A percentile compares a stretch with the other conserved stretches of the same genome.
These are phyloP conservation scores for Penicillium ucsense DNA, from an alignment of 495 filamentous ascomycete genomes.

Conservation along the genomic window DNA sequence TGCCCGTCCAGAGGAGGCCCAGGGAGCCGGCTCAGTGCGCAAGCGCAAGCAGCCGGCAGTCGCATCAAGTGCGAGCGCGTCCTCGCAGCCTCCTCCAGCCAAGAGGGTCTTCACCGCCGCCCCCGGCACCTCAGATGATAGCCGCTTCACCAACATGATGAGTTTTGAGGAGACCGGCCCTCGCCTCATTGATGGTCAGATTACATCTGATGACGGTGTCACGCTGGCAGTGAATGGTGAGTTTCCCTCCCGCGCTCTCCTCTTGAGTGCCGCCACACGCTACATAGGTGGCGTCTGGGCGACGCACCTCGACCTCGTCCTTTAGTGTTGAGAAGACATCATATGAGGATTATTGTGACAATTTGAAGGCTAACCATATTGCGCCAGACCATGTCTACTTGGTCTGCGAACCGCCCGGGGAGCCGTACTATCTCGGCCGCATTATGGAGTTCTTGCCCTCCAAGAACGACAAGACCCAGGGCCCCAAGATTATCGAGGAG, in stretches of 20 bases:
- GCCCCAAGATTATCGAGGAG: conserved; percentile 61
- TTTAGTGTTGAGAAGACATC: no score
- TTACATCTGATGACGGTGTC: conserved; percentile 87
- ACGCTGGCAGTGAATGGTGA: conserved; percentile 76
- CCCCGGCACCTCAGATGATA: conserved; percentile 27
- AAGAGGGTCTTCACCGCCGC: conserved; percentile 38
- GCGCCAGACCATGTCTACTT: conserved; percentile 86
- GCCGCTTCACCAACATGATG: conserved; percentile 65
- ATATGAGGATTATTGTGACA: no score
- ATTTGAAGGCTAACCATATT: background rate
- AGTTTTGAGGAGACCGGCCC: conserved; percentile 66
- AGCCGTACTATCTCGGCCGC: conserved; percentile 93
- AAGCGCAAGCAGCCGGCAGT: conserved; percentile 73
- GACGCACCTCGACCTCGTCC: no score
- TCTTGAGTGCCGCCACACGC: background rate
- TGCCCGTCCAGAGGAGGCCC: conserved; percentile 34
- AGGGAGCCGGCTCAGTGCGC: conserved; percentile 41
- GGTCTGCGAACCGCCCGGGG: conserved; percentile 93
- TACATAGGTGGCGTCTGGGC: background rate
- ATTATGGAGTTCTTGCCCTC: conserved; percentile 95
- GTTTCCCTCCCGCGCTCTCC: conserved; percentile 23
- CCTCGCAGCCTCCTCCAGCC: conserved; percentile 24
- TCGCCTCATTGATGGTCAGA: conserved; percentile 62
- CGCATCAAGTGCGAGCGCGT: conserved; percentile 27
- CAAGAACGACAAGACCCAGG: conserved; percentile 50